Evolutionary conservation across 2,329 filamentous ascomycete genomes (phyloP).

Genomic region (Aspergillus piperis): DNA sequence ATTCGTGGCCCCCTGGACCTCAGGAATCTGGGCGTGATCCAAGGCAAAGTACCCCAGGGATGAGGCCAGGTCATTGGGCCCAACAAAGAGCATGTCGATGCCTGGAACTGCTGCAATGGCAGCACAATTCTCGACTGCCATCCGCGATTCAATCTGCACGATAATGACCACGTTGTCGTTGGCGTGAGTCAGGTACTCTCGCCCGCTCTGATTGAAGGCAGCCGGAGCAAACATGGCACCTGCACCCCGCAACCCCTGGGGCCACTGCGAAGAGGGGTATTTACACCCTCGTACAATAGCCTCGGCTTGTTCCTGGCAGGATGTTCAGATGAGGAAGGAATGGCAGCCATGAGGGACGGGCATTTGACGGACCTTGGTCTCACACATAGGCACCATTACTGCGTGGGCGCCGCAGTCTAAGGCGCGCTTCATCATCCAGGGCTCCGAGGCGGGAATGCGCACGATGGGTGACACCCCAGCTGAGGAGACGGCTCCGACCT

Average conservation of each 20-base stretch:
- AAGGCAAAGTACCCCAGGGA: background rate
- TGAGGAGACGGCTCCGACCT: background rate
- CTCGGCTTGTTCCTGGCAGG: background rate
- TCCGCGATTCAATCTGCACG: slow-evolving; percentile 38
- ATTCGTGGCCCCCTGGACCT: background rate
- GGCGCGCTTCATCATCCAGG: background rate
- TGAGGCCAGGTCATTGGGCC: slow-evolving; percentile 51
- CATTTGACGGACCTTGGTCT: background rate
- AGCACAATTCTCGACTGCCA: slow-evolving; percentile 36
- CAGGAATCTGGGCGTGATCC: background rate
- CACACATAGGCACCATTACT: background rate
- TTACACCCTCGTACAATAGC: background rate
- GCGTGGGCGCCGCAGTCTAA: slow-evolving; percentile 1
- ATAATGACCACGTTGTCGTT: slow-evolving; percentile 38
- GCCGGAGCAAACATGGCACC: background rate
- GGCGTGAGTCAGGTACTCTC: slow-evolving; percentile 54
- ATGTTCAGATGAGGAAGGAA: no score
- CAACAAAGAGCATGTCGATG: slow-evolving; percentile 54
- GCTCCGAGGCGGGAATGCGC: background rate
- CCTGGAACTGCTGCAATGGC: slow-evolving; percentile 54
- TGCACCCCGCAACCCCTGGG: background rate
- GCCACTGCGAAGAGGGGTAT: background rate
- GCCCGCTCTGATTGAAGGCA: background rate
- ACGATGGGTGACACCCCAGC: background rate
- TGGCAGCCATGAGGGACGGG: background rate